Base-by-base conservation (phyloP, 306 rosid species). In the Quercus suber region DNA sequence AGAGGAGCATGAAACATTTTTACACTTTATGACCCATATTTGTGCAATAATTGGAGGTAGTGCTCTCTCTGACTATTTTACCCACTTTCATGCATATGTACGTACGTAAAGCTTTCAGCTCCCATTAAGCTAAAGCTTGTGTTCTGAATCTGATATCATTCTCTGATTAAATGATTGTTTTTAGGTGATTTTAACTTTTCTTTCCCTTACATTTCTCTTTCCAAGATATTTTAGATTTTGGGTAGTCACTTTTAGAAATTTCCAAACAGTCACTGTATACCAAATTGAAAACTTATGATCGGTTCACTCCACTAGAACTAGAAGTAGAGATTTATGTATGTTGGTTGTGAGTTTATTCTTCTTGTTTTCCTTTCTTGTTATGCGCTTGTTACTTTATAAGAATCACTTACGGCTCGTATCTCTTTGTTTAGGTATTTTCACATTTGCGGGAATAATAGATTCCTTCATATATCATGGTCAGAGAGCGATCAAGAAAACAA, bases 31-130 rank as follows among this genome's bases (percentile, higher is more conserved):
- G 88, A 94, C 98, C 76, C 87, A 90, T 79, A 33, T 94, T 77
- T 92, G 90, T 82, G 98, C 98, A 76, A 92, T 94, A 69, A 67
- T 94, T 81, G 98, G 98, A 90, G 98, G 98, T 94, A 90, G 6
- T 58, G 17, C 37, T 67, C 70, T 71, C 52, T 55, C 80, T 71
- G 71, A 14, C 19, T 21, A 6, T 25, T 7, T 23, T 69, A 25
- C 69, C 19, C 2, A 17, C 15, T 12, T 49, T 37, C 11, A 37
- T 37, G 45, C 11, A 0, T 18, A 2, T 4, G 0, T 20, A 5
- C 0, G 5, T 25, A 58, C 17, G 35, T 18, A 7, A 8, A 30
- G 70, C 6, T 30, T 31, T 64, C 43, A 15, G 45, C 41, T 64
- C 12, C 3, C 70, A 6, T 17, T 17, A 25, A 30, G 35, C n/a